Evolutionary conservation across 2,329 filamentous ascomycete genomes (phyloP).

Genomic region (Chrysosporium queenslandicum): DNA sequence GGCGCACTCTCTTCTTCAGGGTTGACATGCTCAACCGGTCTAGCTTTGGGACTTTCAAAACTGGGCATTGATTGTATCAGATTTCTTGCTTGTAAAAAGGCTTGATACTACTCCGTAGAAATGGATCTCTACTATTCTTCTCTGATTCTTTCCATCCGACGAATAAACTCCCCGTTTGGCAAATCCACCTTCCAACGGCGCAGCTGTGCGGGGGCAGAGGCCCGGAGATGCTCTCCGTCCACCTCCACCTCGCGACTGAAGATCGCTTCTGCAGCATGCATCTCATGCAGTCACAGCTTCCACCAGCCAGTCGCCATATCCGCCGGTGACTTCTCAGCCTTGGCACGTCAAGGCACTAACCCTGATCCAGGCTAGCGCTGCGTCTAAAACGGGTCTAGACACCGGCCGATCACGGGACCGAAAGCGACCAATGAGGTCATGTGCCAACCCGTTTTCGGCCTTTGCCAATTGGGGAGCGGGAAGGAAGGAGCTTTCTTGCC

Average conservation of each 20-base stretch:
- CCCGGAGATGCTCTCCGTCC: background rate
- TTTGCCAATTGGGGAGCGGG: too few species aligned
- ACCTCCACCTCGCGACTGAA: background rate
- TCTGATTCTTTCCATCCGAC: background rate
- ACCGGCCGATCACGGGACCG: background rate
- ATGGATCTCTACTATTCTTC: too few species aligned
- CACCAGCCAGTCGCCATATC: background rate
- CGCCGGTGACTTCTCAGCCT: background rate
- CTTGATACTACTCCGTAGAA: too few species aligned
- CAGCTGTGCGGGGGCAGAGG: background rate
- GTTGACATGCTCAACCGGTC: too few species aligned
- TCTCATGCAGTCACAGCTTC: background rate
- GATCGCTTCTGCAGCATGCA: background rate
- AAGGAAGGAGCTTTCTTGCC: too few species aligned
- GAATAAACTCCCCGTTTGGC: too few species aligned
- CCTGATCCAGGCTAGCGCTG: background rate
- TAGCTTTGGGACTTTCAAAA: background rate
- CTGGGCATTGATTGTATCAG: background rate
- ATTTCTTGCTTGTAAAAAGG: too few species aligned
- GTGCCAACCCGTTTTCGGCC: background rate
- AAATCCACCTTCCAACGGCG: too few species aligned
- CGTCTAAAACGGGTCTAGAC: background rate
- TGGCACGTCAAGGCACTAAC: background rate
- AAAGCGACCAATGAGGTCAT: slow-evolving; percentile 6
- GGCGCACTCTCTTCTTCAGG: too few species aligned